Evolutionary conservation across 1,139 yeast genomes (phyloP).

Genomic region (Scheffersomyces stambukii): DNA sequence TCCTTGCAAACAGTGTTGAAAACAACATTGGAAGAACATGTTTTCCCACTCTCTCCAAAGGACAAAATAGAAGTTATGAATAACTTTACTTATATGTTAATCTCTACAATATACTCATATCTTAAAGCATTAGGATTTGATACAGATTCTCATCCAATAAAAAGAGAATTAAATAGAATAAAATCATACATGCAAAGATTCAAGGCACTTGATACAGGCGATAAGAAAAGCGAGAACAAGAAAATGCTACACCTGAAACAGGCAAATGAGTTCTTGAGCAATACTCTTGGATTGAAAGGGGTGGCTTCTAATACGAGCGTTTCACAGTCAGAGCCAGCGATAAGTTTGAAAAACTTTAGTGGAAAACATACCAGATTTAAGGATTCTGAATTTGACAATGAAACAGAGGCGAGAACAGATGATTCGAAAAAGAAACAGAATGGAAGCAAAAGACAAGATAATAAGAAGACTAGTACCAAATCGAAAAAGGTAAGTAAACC

Average conservation of each 20-base stretch:
- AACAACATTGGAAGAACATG: no score
- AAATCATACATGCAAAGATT: slow-evolving; percentile 64
- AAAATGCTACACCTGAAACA: slow-evolving; percentile 32
- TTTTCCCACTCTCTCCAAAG: no score
- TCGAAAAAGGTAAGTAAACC: slow-evolving; percentile 1
- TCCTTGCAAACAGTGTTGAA: no score
- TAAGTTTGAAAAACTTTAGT: slow-evolving; percentile 52
- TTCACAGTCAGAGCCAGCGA: slow-evolving; percentile 62
- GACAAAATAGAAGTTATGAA: slow-evolving; percentile 34
- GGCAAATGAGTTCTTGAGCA: slow-evolving; percentile 41
- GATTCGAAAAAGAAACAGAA: no score
- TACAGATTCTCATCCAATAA: slow-evolving; percentile 56
- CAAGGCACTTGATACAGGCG: slow-evolving; percentile 34
- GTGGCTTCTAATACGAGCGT: slow-evolving; percentile 28
- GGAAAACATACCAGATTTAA: slow-evolving; percentile 59
- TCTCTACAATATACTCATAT: slow-evolving; percentile 50
- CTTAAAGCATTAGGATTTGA: slow-evolving; percentile 59
- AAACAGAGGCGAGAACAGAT: slow-evolving; percentile 7
- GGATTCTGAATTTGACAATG: no score
- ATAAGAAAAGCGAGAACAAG: slow-evolving; percentile 12
- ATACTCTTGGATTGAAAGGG: slow-evolving; percentile 40
- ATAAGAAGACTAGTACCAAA: slow-evolving; percentile 1
- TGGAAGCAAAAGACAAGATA: slow-evolving; percentile 2
- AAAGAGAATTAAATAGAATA: slow-evolving; percentile 67
- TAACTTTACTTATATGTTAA: slow-evolving; percentile 41